Conservation (phyloP, 1,284 basidiomycete genomes). For the Pyrrhoderma lamaoense region DNA sequence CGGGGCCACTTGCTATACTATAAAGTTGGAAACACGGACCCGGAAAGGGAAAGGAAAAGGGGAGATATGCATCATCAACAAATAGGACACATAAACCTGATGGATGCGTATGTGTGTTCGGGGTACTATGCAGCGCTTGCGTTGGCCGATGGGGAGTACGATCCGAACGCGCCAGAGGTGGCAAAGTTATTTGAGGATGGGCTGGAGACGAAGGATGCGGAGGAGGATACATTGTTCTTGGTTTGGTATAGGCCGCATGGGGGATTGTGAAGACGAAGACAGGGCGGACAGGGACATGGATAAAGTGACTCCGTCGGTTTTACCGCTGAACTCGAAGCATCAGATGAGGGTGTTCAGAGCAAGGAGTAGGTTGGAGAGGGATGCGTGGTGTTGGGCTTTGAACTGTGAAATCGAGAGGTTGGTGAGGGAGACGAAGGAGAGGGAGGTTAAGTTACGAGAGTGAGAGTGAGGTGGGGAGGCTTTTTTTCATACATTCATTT, state of each 20-base stretch:
- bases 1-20: constrained; percentile 60
- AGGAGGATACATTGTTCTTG: constrained; percentile 71
- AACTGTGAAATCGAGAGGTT: constrained; percentile 78
- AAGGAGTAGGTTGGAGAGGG: constrained; percentile 73
- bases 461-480: constrained; percentile 30
- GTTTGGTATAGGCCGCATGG: constrained; percentile 50
- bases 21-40: constrained; percentile 46
- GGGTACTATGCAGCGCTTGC: constrained; percentile 67
- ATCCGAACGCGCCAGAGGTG: constrained; percentile 40
- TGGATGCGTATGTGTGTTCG: constrained; percentile 72
- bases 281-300: too few species aligned
- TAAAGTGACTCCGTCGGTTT: constrained; percentile 29
- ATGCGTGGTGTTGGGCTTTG: constrained; percentile 84
- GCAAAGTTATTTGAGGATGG: constrained; percentile 75
- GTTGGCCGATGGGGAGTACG: constrained; percentile 54
- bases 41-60: constrained; percentile 41
- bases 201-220: constrained; percentile 66
- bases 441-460: constrained; percentile 53
- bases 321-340: constrained; percentile 52
- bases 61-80: constrained; percentile 44
- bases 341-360: constrained; percentile 65
- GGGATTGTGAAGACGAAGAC: background rate
- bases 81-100: constrained; percentile 48
- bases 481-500: background rate
- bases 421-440: constrained; percentile 44